These are phyloP conservation scores for Drechslera avenae DNA, from an alignment of 2,329 filamentous ascomycete genomes.

Conservation along the genomic window DNA sequence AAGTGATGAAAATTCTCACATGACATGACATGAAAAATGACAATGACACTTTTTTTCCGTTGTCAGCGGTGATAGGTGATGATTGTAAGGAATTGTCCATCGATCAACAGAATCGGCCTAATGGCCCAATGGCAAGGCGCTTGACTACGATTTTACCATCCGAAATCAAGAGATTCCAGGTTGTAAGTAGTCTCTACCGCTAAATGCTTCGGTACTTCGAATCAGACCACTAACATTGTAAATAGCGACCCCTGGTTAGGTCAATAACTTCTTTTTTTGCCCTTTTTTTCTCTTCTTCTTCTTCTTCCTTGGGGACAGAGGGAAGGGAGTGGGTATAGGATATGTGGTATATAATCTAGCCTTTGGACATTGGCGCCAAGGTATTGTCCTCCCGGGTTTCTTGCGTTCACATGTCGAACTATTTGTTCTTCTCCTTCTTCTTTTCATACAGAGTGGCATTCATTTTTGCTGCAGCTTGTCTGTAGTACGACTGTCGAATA, in stretches of 20 bases:
- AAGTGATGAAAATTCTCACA: no score
- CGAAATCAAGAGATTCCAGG: conserved; percentile 42
- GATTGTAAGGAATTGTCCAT: neutral
- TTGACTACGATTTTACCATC: conserved; percentile 56
- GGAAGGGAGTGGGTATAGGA: neutral
- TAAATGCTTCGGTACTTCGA: conserved; percentile 2
- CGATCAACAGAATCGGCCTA: conserved; percentile 18
- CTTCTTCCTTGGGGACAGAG: neutral
- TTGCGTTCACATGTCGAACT: no score
- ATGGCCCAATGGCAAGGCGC: conserved; percentile 63
- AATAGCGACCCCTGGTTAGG: conserved; percentile 31
- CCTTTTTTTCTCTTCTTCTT: no score
- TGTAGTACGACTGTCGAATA: no score
- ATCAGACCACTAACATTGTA: conserved; percentile 8
- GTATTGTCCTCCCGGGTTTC: no score
- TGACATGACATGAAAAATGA: no score
- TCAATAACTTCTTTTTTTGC: conserved; percentile 17
- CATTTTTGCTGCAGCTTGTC: no score
- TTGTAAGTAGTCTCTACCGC: conserved; percentile 10
- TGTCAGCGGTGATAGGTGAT: neutral
- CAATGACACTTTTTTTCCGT: no score
- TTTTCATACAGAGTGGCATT: no score
- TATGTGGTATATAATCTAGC: no score
- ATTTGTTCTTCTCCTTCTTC: no score
- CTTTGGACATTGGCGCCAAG: no score